Conservation (phyloP, 495 filamentous ascomycete species). For the Penicillium psychrofluorescens region DNA sequence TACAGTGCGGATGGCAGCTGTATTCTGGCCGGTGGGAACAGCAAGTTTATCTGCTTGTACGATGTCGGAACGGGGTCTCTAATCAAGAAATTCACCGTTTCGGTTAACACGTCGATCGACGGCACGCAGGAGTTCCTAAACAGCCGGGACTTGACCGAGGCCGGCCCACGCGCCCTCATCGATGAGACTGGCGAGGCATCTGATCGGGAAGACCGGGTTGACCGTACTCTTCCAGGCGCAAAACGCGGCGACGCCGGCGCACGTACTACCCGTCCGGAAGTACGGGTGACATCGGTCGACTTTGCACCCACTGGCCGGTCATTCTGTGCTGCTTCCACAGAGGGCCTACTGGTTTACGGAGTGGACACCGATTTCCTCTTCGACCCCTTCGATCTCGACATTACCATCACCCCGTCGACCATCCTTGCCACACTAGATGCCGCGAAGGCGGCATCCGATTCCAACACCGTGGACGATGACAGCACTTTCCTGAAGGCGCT, state of each 20-base stretch:
- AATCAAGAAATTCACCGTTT: conserved; percentile 91
- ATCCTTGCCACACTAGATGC: conserved; percentile 66
- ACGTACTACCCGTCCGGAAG: conserved; percentile 68
- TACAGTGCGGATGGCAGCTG: conserved; percentile 91
- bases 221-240: conserved; percentile 79
- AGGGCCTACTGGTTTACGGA: conserved; percentile 88
- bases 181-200: conserved; percentile 84
- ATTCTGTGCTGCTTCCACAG: conserved; percentile 92
- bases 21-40: conserved; percentile 83
- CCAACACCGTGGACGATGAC: conserved; percentile 36
- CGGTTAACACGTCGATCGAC: conserved; percentile 85
- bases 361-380: conserved; percentile 73
- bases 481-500: conserved; percentile 83
- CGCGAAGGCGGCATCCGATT: conserved; percentile 23
- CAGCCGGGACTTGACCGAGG: conserved; percentile 83
- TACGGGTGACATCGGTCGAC: conserved; percentile 75
- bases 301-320: conserved; percentile 84
- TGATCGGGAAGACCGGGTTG: conserved; percentile 77
- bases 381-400: conserved; percentile 93
- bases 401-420: conserved; percentile 77
- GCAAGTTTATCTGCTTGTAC: conserved; percentile 96
- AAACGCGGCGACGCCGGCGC: conserved; percentile 76
- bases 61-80: conserved; percentile 80
- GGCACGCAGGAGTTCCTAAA: conserved; percentile 96
- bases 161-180: conserved; percentile 72